Evolutionary conservation across 345 rosid genomes (phyloP), one percentile per base, ranked within the genome.

Genomic region (Geranium rotundifolium): DNA sequence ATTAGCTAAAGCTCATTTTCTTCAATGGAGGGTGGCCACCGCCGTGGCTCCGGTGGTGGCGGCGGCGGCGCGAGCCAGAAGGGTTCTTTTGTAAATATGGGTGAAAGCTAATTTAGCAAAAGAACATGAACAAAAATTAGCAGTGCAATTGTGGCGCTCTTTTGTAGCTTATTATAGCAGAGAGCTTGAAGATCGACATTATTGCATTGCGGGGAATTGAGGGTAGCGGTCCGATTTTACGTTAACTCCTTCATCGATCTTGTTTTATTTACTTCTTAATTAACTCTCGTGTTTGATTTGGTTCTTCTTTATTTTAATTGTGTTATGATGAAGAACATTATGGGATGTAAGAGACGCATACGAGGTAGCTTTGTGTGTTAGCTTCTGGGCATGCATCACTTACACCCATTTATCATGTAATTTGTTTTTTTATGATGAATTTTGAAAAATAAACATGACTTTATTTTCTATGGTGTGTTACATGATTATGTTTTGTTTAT

Each of bases 191-290:
- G 85, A 84, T 86, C 81, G 74, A 72, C 60, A 82, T 80, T 65
- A 70, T 84, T 86, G 89, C 89, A 84, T 79, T 61, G 89, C 83
- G 88, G 93, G 93, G 93, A 84, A 86, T 86, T 77, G 93, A 86
- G 89, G 93, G 86, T 82, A 73, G 72, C 93, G 93, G 93, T 86
- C 93, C 93, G 89, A 86, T 69, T 78, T 72, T 63, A 63, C 69
- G 39, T 65, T 46, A 37, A 70, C 67, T 52, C 23, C 10, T 50
- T 23, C 52, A 62, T 54, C 56, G 54, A 29, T 58, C 14, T 18
- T 56, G 27, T 56, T 17, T 56, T 3, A 56, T 17, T 56, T 18
- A 17, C 59, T 56, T 27, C 7, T 16, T 56, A 56, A 3, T 56
- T 56, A 16, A 27, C 17, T 19, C 5, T 56, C 13, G 17, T 15